A percentile compares a stretch with the other conserved stretches of the same genome.
Evolutionary conservation across 1,284 basidiomycete genomes (phyloP).

Genomic region (Grifola frondosa): DNA sequence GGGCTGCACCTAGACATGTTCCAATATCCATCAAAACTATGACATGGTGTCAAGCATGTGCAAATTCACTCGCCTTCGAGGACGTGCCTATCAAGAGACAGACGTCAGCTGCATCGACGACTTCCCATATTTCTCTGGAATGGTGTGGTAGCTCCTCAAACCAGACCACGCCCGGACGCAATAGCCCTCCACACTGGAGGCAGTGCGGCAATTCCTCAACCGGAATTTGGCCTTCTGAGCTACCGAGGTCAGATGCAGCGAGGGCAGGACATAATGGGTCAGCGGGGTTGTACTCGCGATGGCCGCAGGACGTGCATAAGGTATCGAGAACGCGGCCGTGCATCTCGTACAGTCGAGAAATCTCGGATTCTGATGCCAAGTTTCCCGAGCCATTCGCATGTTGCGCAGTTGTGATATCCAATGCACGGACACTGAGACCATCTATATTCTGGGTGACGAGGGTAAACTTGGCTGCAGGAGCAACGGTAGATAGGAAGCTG

Average conservation of each 20-base stretch:
- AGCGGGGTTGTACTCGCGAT: conserved; percentile 18
- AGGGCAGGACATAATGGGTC: conserved; percentile 33
- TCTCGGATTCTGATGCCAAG: not conserved
- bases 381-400: not conserved
- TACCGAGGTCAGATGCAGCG: conserved; percentile 17
- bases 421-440: conserved; percentile 34
- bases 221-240: conserved; percentile 23
- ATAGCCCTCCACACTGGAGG: conserved; percentile 29
- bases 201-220: conserved; percentile 35
- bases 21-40: not conserved
- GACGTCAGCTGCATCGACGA: conserved; percentile 35
- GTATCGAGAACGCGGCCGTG: conserved; percentile 36
- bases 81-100: conserved; percentile 42
- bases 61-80: conserved; percentile 34
- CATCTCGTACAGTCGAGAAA: conserved; percentile 29
- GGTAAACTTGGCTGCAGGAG: conserved; percentile 26
- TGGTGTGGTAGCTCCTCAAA: conserved; percentile 35
- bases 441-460: conserved; percentile 45
- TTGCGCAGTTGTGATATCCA: conserved; percentile 6
- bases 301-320: conserved; percentile 15
- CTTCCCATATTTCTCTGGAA: conserved; percentile 29
- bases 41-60: not conserved
- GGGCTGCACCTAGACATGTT: conserved; percentile 29
- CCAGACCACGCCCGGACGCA: conserved; percentile 42
- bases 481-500: conserved; percentile 16